Base-by-base conservation (phyloP, 2,329 filamentous ascomycete genomes). In the Dactylellina haptotyla region DNA sequence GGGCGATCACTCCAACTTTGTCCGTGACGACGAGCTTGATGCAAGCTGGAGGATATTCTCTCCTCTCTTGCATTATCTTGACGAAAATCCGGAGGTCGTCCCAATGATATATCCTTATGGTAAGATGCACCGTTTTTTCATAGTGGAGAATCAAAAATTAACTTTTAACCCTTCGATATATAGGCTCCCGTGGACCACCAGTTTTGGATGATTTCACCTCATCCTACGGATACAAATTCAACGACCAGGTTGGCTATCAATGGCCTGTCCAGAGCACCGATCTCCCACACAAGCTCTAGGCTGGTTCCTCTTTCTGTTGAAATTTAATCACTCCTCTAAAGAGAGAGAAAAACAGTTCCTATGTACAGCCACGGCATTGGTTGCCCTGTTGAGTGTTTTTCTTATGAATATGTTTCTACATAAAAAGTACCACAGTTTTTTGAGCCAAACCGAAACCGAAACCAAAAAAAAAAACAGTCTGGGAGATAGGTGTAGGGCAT, bases 51-150 rank as follows among this genome's bases (percentile, higher is more conserved):
- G 93, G 82, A 96, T 99, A 82, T 99, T 99, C 84, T 96, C 93
- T 1, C 95, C 95, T 77, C 89, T 99, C 37, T 86, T 99, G 76
- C 94, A 99, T 85, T 99, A 99, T 84, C 88, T 99, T 10, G 96
- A 99, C 77, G 93, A 97, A 81, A 97, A 98, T 87, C 97, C 97
- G 87, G 95, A 99, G 84, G 98, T 99, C 77, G 91, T 97, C 73
- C 95, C 95, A 25, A 99, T 99, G 95, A 94, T 97, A 80, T 99
- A 99, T 84, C 94, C 96, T 77, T 99, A 99, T 81, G 95, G 95
- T 97, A 84, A 84, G 90, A 82, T 12, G 18, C 28, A 25, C 23
- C 6, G 37, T 45, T 10, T 48, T 32, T 23, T 46, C 18, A 32
- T 39, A 18, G 46, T 48, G 51, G 16, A 28, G 4, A 16, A 28